Evolutionary conservation across 2,329 filamentous ascomycete species (phyloP), one percentile per base, ranked within the genome.

Genomic region (Aspergillus neotritici): DNA sequence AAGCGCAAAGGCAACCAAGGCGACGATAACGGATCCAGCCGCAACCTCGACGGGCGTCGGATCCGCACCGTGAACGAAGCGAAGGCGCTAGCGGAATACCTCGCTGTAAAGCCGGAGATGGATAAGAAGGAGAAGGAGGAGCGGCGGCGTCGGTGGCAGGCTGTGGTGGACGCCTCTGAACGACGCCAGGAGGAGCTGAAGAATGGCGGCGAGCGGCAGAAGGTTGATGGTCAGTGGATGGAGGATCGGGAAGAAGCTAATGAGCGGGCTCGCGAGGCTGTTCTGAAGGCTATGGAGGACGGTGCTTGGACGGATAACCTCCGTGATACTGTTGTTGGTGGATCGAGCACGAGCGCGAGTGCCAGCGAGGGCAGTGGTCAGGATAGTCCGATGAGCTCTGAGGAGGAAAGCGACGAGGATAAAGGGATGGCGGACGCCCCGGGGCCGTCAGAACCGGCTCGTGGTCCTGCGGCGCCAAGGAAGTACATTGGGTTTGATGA

Each of bases 101-200:
- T 97, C 2, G 88, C 90, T 2, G 86, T 94, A 54, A 96, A 97
- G 64, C 93, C 94, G 0, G 91, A 96, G 48, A 96, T 98, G 91
- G 93, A 96, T 51, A 83, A 84, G 67, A 87, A 87, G 62, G 89
- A 97, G 64, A 91, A 89, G 60, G 90, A 96, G 62, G 84, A 86
- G 67, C 80, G 89, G 37, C 78, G 86, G 35, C 82, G 58, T 65
- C 75, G 90, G 37, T 95, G 89, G 88, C 83, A 95, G 64, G 80
- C 90, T 59, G 85, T 97, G 43, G 84, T 97, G 10, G 86, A 91
- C 37, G 76, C 84, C 46, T 83, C 93, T 0, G 91, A 97, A 64
- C 78, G 82, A 49, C 84, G 83, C 54, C 85, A 94, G 57, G 84
- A 88, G 30, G 90, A 95, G 60, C 79, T 96, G 40, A 83, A 80